Evolutionary conservation across 2,329 filamentous ascomycete species (phyloP).

Genomic region (Pyrenochaeta sp.): DNA sequence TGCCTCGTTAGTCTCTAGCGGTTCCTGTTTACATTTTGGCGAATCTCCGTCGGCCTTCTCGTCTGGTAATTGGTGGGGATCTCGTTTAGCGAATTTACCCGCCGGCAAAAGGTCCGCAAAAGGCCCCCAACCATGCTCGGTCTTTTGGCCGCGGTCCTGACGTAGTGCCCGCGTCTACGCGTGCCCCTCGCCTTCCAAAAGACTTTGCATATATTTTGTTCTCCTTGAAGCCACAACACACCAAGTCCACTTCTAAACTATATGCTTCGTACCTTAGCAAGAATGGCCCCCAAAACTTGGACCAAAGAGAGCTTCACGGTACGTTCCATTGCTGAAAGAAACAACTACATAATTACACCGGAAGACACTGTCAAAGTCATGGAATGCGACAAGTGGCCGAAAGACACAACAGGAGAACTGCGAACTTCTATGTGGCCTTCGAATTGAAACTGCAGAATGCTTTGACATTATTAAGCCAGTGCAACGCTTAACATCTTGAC

Average conservation of each 20-base stretch:
- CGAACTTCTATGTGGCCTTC: too few species aligned
- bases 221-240: neutral
- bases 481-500: too few species aligned
- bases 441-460: too few species aligned
- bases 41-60: conserved; percentile 12
- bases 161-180: too few species aligned
- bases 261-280: conserved; percentile 39
- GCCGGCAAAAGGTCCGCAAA: conserved; percentile 2
- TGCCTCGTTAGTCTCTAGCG: neutral
- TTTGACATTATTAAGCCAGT: too few species aligned
- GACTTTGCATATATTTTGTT: too few species aligned
- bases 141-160: conserved; percentile 6
- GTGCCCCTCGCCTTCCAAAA: too few species aligned
- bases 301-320: conserved; percentile 48
- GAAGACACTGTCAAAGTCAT: neutral
- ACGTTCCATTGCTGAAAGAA: conserved; percentile 2
- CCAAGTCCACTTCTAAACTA: conserved; percentile 5
- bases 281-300: conserved; percentile 43
- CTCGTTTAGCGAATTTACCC: neutral
- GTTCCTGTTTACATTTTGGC: conserved; percentile 12
- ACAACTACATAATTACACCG: too few species aligned
- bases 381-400: neutral
- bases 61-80: conserved; percentile 8
- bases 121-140: conserved; percentile 11
- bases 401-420: too few species aligned